Evolutionary conservation across 257 asterid species (phyloP), one percentile per base, ranked within the genome.

Genomic region (Solanum okadae): DNA sequence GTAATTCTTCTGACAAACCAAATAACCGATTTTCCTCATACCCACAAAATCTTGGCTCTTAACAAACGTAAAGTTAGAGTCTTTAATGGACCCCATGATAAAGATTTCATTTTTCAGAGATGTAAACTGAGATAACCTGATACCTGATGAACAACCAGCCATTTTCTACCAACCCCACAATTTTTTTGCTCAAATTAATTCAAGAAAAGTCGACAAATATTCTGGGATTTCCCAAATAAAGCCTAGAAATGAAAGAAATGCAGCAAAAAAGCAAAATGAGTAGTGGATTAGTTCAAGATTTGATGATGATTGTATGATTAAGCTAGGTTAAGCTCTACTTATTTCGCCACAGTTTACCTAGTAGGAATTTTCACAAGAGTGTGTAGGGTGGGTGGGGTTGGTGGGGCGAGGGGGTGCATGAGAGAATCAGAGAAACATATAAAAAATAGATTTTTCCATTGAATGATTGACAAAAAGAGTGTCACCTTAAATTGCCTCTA

Each of bases 81-180:
- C 87, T 91, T 90, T 73, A 49, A 83, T 68, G 37, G 88, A 83
- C 65, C 65, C 38, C 56, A 89, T 89, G 6, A 88, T 90, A 35
- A 85, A 27, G 85, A 79, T 90, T 25, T 90, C 94, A 87, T 92
- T 91, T 84, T 76, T 81, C 90, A 90, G 87, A 90, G 89, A 89
- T 88, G 86, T 88, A 90, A 91, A 87, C 77, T 90, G 94, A 87
- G 93, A 68, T 4, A 88, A 61, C 86, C 94, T 88, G 86, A 92
- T 61, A 85, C 93, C 92, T 73, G 94, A 92, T 71, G 94, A 93
- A 90, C 91, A 95, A 37, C 92, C 94, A 93, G 93, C 95, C 95
- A 92, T 92, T 91, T 88, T 86, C 38, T 81, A 46, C 8, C 85
- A 71, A 42, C 73, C 85, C 68, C 34, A 37, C 89, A 10, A 52